Evolutionary conservation across 192 early-diverging fungal genomes (phyloP), one percentile per base, ranked within the genome.

Genomic region (Backusella liffmaniae): DNA sequence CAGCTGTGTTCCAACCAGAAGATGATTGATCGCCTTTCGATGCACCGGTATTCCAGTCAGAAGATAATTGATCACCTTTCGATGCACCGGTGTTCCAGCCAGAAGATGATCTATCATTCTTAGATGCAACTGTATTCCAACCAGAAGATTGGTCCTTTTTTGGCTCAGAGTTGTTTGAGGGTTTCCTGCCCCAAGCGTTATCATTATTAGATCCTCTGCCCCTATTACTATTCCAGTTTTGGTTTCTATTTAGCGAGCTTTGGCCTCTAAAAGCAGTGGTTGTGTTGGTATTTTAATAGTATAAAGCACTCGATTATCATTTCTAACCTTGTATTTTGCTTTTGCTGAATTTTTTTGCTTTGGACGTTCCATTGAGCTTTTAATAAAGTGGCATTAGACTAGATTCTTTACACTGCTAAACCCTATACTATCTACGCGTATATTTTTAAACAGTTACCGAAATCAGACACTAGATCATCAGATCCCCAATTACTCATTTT

Each of bases 401-500:
- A 62, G 56, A 62, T 29, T 62, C 56, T 26, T 62, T 26, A 26
- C 29, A 10, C 3, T 62, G 10, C 3, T 13, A 29, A 29, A 29
- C 29, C 21, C n/a, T 29, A 29, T 13, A 62, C 32, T 3, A 3
- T 32, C 32, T 32, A 29, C 12, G n/a, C 56, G 21, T 29, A 13
- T 62, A 62, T 23, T 29, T 59, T 23, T 23, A 26, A 21, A 1
- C 21, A 69, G 10, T 69, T 69, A 69, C 67, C 37, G 21, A 69
- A 69, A 41, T 69, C 67, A 21, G 34, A 21, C 8, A 39, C 37
- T 69, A 69, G 23, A 4, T 37, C 67, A 23, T 37, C 67, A 37
- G 67, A 37, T 21, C 37, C 67, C 67, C 67, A 69, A 23, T 41
- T 69, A 69, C 67, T 69, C 67, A 69, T 69, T 41, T 32, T 67